Evolutionary conservation across 805 yeast genomes (phyloP).

Genomic region (Tetrapisispora phaffii): DNA sequence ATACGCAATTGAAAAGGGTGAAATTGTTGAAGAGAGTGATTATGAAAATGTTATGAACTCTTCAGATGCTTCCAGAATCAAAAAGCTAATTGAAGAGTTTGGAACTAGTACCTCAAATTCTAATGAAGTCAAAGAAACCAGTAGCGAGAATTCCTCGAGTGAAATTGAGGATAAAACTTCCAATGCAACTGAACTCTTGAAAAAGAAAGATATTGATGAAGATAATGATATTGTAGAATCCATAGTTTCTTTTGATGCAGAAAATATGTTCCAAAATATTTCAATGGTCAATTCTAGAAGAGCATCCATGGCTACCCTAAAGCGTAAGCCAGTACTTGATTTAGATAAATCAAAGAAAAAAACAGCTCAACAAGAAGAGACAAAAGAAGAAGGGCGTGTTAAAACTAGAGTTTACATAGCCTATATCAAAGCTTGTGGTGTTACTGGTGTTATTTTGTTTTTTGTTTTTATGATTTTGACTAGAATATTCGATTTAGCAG

Average conservation of each 20-base stretch:
- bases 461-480: conserved; percentile 30
- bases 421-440: conserved; percentile 53
- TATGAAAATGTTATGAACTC: conserved; percentile 38
- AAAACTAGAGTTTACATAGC: conserved; percentile 41
- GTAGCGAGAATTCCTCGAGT: conserved; percentile 6
- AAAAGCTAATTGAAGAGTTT: conserved; percentile 22
- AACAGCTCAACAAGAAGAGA: conserved; percentile 42
- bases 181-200: not conserved
- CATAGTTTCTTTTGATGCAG: conserved; percentile 1
- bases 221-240: conserved; percentile 1
- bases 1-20: conserved; percentile 44
- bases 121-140: conserved; percentile 7
- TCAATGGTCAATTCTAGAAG: conserved; percentile 32
- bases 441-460: conserved; percentile 36
- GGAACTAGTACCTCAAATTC: conserved; percentile 7
- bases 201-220: not conserved
- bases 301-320: conserved; percentile 57
- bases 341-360: conserved; percentile 23
- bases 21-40: conserved; percentile 49
- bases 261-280: conserved; percentile 5
- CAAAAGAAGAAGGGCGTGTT: conserved; percentile 53
- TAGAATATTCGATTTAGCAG: conserved; percentile 32
- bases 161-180: conserved; percentile 5
- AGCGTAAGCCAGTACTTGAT: conserved; percentile 30
- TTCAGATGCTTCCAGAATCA: conserved; percentile 27